Base-by-base conservation (phyloP, 176 grass and related monocot species). In the Oryza longistaminata region DNA sequence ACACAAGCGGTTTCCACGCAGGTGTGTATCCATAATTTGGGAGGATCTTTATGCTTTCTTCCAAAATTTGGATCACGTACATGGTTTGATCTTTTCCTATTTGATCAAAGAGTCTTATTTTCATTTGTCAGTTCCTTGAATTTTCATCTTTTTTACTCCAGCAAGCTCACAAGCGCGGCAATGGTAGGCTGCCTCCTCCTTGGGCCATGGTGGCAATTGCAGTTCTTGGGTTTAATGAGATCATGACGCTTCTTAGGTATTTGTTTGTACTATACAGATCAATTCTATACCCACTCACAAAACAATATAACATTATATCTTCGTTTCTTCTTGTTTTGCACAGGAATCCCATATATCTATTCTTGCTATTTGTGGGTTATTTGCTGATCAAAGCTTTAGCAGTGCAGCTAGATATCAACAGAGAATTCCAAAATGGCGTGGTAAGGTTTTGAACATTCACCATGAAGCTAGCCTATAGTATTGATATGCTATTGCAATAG, bases 141-240 rank as follows among this genome's bases (percentile, higher is more conserved):
- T 34, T 69, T 74, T 85, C n/a, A 50, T 68, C 16, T 79, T 76
- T 27, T 31, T 14, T 40, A 69, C n/a, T 79, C 35, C 87, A 97
- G 95, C 92, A 95, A 90, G 95, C 91, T 75, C 89, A 95, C 55
- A 95, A 25, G 58, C 92, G 71, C 2, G 70, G 81, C 46, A 93
- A 93, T 62, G 92, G 86, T 44, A 87, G 75, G 84, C 64, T 97
- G 85, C 95, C 95, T 90, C 89, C 95, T 88, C 87, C 91, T 66
- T 97, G 93, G 93, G 93, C 93, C 64, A 86, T 97, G 81, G 81
- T 88, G 88, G 91, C 87, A 73, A 97, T 97, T 17, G 72, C 91
- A 46, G 50, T 89, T 81, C 91, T 97, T 76, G 95, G 95, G 78
- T 97, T 97, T 78, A 95, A 97, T 93, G 95, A 97, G 86, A 83